Conservation (phyloP, 108 stramenopile genomes). For the Discostella stelligeroides region DNA sequence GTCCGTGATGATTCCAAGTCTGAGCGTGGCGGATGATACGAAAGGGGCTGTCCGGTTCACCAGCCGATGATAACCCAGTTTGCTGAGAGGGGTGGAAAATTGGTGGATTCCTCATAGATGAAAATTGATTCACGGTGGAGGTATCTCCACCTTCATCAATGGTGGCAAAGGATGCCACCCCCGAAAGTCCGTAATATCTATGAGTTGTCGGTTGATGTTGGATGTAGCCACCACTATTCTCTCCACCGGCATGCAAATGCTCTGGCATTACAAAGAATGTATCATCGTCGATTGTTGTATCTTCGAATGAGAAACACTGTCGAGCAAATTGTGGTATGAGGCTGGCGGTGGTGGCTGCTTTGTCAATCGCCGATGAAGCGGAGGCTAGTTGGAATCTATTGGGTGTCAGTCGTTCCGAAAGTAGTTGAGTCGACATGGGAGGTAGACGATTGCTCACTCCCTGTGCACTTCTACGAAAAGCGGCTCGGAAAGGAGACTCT, state of each 20-base stretch:
- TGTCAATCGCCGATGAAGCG: slow-evolving; percentile 16
- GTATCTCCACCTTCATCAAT: background rate
- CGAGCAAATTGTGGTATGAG: slow-evolving; percentile 40
- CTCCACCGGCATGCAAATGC: background rate
- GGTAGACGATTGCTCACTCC: slow-evolving; percentile 21
- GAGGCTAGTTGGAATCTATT: slow-evolving; percentile 1
- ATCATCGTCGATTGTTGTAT: slow-evolving; percentile 43
- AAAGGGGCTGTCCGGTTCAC: slow-evolving; percentile 11
- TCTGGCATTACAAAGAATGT: slow-evolving; percentile 19
- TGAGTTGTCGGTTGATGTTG: slow-evolving; percentile 6
- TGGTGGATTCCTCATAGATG: slow-evolving; percentile 5
- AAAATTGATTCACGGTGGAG: too few relatives aligned
- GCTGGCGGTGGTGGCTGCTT: slow-evolving; percentile 12
- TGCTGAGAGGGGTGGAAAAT: slow-evolving; percentile 5
- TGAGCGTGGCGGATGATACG: slow-evolving; percentile 18
- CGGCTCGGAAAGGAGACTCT: slow-evolving; percentile 41
- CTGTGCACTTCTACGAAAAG: slow-evolving; percentile 33
- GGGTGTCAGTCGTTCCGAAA: slow-evolving; percentile 12
- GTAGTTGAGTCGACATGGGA: slow-evolving; percentile 8
- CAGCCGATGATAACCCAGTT: slow-evolving; percentile 4
- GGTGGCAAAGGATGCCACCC: slow-evolving; percentile 35
- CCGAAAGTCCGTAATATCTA: slow-evolving; percentile 38
- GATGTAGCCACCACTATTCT: background rate
- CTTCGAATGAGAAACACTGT: slow-evolving; percentile 49
- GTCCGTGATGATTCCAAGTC: slow-evolving; percentile 13